These are phyloP conservation scores for Penicillium sp. DNA, from an alignment of 2,329 filamentous ascomycete species.

Conservation along the genomic window DNA sequence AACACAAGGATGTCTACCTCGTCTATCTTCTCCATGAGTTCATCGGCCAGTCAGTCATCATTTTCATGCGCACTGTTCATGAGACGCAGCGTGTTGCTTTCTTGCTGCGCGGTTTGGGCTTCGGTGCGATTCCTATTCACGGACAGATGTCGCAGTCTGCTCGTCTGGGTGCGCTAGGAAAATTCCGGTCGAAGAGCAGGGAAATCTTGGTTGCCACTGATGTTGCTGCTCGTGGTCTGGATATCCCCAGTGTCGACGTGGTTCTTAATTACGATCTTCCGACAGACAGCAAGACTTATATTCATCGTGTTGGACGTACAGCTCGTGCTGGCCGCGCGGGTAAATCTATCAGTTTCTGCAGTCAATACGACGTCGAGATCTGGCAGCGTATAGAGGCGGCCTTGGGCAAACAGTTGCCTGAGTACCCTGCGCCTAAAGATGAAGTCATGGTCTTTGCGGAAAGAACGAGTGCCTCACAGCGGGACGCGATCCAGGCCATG, in stretches of 20 bases:
- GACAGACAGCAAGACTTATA: slow-evolving; percentile 81
- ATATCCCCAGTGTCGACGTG: slow-evolving; percentile 86
- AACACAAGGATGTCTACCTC: slow-evolving; percentile 85
- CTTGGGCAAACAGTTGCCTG: slow-evolving; percentile 69
- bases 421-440: slow-evolving; percentile 69
- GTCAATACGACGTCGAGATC: slow-evolving; percentile 79
- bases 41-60: slow-evolving; percentile 77
- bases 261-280: slow-evolving; percentile 85
- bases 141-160: slow-evolving; percentile 85
- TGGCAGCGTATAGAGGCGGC: slow-evolving; percentile 78
- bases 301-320: slow-evolving; percentile 84
- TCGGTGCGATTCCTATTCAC: slow-evolving; percentile 87
- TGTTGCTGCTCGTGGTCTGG: slow-evolving; percentile 86
- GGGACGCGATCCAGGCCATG: slow-evolving; percentile 75
- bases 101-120: slow-evolving; percentile 76
- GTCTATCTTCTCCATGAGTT: slow-evolving; percentile 83
- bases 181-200: slow-evolving; percentile 76
- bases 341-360: slow-evolving; percentile 66
- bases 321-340: slow-evolving; percentile 83
- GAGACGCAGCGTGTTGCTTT: slow-evolving; percentile 84
- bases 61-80: slow-evolving; percentile 89
- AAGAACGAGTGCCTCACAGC: slow-evolving; percentile 65
- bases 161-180: slow-evolving; percentile 81
- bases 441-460: slow-evolving; percentile 79
- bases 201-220: slow-evolving; percentile 88